phyloP scores from a whole-genome alignment of 768 basidiomycete genomes.

The Leccinum uliginosum region DNA sequence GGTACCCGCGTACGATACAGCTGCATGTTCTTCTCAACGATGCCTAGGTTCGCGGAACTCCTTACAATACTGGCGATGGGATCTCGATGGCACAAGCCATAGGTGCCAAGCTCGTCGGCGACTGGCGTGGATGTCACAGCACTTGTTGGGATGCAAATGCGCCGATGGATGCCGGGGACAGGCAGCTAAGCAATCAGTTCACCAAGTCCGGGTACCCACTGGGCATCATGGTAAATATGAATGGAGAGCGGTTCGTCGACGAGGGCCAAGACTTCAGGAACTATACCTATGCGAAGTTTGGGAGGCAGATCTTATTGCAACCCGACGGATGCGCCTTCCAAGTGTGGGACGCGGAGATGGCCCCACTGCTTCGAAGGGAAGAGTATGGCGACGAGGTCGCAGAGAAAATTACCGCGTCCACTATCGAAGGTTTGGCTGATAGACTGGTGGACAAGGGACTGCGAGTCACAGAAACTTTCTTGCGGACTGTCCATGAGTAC shows the following conservation, averaged over 20 bases:
- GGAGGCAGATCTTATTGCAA: constrained; percentile 53
- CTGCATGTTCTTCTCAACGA: not conserved
- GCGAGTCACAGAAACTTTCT: constrained; percentile 36
- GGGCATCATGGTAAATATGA: constrained; percentile 62
- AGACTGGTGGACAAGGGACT: constrained; percentile 45
- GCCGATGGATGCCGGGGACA: constrained; percentile 45
- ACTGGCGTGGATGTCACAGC: constrained; percentile 69
- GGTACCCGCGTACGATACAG: not conserved
- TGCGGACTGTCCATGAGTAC: constrained; percentile 46
- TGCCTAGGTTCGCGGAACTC: constrained; percentile 60
- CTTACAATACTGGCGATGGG: constrained; percentile 68
- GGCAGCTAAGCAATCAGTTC: constrained; percentile 61
- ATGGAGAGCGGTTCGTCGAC: constrained; percentile 61
- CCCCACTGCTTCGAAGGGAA: constrained; percentile 47
- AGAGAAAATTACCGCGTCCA: constrained; percentile 47
- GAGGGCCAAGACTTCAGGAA: constrained; percentile 71
- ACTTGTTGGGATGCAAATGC: constrained; percentile 71
- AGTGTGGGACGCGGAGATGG: constrained; percentile 52
- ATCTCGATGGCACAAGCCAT: constrained; percentile 46
- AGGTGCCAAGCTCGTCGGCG: constrained; percentile 56
- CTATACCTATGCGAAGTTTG: constrained; percentile 70
- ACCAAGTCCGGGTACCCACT: constrained; percentile 74
- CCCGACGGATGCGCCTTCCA: constrained; percentile 62
- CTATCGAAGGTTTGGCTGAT: constrained; percentile 46
- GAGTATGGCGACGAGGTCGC: constrained; percentile 63